phyloP scores from a whole-genome alignment of 2,329 filamentous ascomycete genomes.

The Hymenotorrendiella dingleyae region DNA sequence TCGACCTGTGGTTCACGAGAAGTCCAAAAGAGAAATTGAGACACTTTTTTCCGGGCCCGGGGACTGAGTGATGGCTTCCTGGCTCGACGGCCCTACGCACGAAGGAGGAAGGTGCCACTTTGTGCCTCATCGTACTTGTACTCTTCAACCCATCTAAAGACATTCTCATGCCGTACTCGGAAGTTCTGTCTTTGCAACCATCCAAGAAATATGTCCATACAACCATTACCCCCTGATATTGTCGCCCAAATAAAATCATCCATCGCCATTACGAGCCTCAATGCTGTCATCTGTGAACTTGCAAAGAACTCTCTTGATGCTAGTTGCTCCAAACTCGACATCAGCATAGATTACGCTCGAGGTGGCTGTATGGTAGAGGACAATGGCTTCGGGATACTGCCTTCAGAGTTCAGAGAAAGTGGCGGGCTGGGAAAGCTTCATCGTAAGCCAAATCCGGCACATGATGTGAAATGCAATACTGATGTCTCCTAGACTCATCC shows the following conservation, averaged over 20 bases:
- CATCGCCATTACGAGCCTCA: slow-evolving; percentile 68
- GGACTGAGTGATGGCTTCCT: too few species aligned
- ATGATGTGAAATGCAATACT: too few species aligned
- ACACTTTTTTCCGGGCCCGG: too few species aligned
- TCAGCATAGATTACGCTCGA: slow-evolving; percentile 67
- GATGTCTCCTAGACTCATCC: slow-evolving; percentile 73
- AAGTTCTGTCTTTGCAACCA: not conserved
- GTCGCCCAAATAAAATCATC: slow-evolving; percentile 81
- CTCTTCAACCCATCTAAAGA: too few species aligned
- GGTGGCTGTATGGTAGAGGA: slow-evolving; percentile 80
- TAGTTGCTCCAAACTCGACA: slow-evolving; percentile 57
- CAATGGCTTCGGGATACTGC: slow-evolving; percentile 71
- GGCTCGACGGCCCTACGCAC: too few species aligned
- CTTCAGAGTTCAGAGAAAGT: slow-evolving; percentile 61
- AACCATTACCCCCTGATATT: slow-evolving; percentile 63
- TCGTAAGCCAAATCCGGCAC: slow-evolving; percentile 44
- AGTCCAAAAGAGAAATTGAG: too few species aligned
- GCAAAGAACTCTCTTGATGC: slow-evolving; percentile 84
- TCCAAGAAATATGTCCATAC: slow-evolving; percentile 47
- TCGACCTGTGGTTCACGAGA: too few species aligned
- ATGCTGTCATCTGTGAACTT: slow-evolving; percentile 64
- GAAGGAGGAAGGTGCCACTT: too few species aligned
- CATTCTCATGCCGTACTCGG: too few species aligned
- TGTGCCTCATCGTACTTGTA: too few species aligned
- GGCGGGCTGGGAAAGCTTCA: slow-evolving; percentile 70